phyloP scores from a whole-genome alignment of 1,284 basidiomycete species.

The Marasmius sp. region DNA sequence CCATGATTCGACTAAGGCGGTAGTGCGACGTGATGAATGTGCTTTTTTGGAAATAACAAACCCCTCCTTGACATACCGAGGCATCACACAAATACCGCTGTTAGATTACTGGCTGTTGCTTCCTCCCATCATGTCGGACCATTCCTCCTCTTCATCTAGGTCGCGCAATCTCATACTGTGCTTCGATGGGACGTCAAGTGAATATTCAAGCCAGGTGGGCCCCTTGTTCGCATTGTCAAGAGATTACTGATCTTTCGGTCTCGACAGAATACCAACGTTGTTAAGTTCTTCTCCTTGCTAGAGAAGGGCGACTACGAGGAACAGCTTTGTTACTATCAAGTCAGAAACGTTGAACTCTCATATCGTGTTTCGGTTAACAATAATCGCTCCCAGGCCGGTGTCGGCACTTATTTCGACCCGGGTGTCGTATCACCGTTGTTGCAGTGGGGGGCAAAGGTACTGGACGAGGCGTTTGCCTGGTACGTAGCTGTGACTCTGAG shows the following conservation, averaged over 20 bases:
- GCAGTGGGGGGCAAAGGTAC: conserved; percentile 44
- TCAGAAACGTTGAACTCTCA: conserved; percentile 18
- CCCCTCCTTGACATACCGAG: no score
- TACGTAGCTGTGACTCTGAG: conserved; percentile 25
- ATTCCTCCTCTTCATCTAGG: conserved; percentile 1
- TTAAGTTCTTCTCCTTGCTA: conserved; percentile 63
- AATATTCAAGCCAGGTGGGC: conserved; percentile 38
- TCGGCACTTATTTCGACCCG: conserved; percentile 62
- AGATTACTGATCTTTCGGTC: no score
- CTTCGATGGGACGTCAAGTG: conserved; percentile 61
- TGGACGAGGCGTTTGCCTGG: conserved; percentile 65
- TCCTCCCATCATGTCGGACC: not conserved
- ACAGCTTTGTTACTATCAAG: conserved; percentile 73
- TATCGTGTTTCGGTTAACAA: not conserved
- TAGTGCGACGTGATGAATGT: no score
- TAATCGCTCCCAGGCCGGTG: conserved; percentile 44
- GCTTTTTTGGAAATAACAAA: no score
- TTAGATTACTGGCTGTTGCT: not conserved
- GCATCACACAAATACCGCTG: no score
- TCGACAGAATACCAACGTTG: conserved; percentile 66
- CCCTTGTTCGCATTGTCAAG: not conserved
- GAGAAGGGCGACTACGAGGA: conserved; percentile 54
- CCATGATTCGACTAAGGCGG: no score
- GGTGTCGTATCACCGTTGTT: conserved; percentile 54
- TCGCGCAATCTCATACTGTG: conserved; percentile 54